These are phyloP conservation scores for Eruca vesicaria DNA, from an alignment of 441 rosid genomes.

Conservation along the genomic window DNA sequence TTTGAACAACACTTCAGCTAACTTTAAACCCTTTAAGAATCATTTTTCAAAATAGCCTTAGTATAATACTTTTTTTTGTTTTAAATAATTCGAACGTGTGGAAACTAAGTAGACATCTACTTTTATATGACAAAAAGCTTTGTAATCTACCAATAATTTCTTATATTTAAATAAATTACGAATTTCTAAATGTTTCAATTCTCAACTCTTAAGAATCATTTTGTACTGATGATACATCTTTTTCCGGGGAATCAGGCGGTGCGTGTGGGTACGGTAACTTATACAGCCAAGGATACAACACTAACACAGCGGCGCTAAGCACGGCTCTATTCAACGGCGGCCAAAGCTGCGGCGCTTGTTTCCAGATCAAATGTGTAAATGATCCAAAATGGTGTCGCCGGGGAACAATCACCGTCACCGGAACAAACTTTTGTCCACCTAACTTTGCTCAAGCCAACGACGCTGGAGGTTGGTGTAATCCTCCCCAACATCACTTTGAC, in stretches of 20 bases:
- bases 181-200: background rate
- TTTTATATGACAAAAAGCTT: background rate
- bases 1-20: background rate
- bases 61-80: background rate
- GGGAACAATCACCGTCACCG: constrained; percentile 58
- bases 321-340: constrained; percentile 66
- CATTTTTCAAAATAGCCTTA: background rate
- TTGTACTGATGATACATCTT: background rate
- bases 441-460: constrained; percentile 50
- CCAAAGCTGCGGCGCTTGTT: constrained; percentile 60
- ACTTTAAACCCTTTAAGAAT: background rate
- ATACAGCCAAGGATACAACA: constrained; percentile 61
- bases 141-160: background rate
- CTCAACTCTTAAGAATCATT: background rate
- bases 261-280: constrained; percentile 76
- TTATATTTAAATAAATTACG: background rate
- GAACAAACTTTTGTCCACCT: constrained; percentile 73
- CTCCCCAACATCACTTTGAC: constrained; percentile 70
- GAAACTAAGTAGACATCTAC: background rate
- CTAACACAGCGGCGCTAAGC: constrained; percentile 65
- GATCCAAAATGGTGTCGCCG: constrained; percentile 55
- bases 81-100: background rate
- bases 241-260: constrained; percentile 44
- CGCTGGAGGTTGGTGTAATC: constrained; percentile 71
- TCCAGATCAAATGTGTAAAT: constrained; percentile 47